Evolutionary conservation across 2,329 filamentous ascomycete species (phyloP).

Genomic region (Aureobasidium subglaciale): DNA sequence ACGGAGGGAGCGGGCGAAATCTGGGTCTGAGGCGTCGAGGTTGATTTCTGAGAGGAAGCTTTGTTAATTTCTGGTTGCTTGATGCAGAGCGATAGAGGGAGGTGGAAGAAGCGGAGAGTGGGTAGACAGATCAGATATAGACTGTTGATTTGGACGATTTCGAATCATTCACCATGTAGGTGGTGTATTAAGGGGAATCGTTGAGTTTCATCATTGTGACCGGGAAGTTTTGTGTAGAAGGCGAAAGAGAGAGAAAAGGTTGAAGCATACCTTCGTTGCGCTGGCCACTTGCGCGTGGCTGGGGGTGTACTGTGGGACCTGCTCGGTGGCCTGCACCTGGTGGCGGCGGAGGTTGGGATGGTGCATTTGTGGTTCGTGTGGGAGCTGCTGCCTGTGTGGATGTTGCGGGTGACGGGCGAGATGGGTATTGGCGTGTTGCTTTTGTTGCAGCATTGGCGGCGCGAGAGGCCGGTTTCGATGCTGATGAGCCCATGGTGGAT

Average conservation of each 20-base stretch:
- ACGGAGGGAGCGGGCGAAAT: conserved; percentile 75
- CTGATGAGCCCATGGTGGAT: conserved; percentile 50
- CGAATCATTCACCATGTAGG: too few species aligned
- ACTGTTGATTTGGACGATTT: too few species aligned
- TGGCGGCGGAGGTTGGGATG: conserved; percentile 21
- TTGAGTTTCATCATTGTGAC: too few species aligned
- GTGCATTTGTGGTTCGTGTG: conserved; percentile 16
- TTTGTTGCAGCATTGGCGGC: conserved; percentile 37
- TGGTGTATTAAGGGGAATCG: too few species aligned
- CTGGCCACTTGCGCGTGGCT: conserved; percentile 31
- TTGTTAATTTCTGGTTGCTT: background rate
- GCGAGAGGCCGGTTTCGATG: conserved; percentile 46
- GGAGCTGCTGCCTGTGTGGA: conserved; percentile 20
- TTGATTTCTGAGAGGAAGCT: conserved; percentile 42
- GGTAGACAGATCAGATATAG: too few species aligned
- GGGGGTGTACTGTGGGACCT: conserved; percentile 37
- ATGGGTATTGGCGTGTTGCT: conserved; percentile 50
- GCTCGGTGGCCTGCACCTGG: conserved; percentile 26
- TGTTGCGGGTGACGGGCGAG: conserved; percentile 30
- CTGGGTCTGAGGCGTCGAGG: conserved; percentile 54
- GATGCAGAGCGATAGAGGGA: background rate
- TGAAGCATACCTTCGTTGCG: conserved; percentile 32
- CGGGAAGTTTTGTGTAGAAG: background rate
- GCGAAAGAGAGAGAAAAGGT: background rate
- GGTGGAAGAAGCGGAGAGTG: background rate